Percentiles rank a stretch among this genome's conserved stretches.
phyloP scores from a whole-genome alignment of 2,329 filamentous ascomycete species.

The Talaromyces sp. region DNA sequence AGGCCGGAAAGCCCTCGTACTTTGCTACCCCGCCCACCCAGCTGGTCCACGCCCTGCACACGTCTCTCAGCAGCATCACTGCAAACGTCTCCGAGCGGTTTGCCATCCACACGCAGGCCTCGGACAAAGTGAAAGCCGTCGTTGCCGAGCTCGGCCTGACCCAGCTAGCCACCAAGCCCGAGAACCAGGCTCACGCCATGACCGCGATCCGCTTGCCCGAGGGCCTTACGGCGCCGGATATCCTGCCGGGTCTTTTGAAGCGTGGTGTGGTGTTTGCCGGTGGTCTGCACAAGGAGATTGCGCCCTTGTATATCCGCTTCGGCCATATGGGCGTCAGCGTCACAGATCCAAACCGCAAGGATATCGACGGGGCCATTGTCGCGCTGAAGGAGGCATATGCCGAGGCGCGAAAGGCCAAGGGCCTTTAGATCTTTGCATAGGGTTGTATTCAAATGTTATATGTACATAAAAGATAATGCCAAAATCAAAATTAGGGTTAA shows the following conservation, averaged over 20 bases:
- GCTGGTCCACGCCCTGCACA: constrained; percentile 88
- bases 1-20: constrained; percentile 95
- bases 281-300: constrained; percentile 93
- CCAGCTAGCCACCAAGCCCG: constrained; percentile 77
- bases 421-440: constrained; percentile 22
- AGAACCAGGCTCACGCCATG: constrained; percentile 95
- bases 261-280: constrained; percentile 92
- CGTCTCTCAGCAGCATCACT: constrained; percentile 79
- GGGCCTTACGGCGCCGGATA: constrained; percentile 69
- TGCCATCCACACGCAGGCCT: constrained; percentile 71
- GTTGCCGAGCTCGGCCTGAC: constrained; percentile 76
- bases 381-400: constrained; percentile 69
- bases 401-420: constrained; percentile 65
- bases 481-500: not conserved
- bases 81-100: constrained; percentile 77
- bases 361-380: constrained; percentile 79
- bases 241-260: constrained; percentile 78
- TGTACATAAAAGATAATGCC: not conserved
- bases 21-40: constrained; percentile 96
- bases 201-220: constrained; percentile 95
- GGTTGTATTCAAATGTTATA: not conserved
- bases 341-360: constrained; percentile 70
- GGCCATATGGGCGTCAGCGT: constrained; percentile 97
- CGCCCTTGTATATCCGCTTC: constrained; percentile 87
- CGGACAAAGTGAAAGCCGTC: constrained; percentile 80